Percentiles rank a stretch among this genome's conserved stretches.
These are phyloP conservation scores for Neurospora terricola DNA, from an alignment of 495 filamentous ascomycete species.

Conservation along the genomic window DNA sequence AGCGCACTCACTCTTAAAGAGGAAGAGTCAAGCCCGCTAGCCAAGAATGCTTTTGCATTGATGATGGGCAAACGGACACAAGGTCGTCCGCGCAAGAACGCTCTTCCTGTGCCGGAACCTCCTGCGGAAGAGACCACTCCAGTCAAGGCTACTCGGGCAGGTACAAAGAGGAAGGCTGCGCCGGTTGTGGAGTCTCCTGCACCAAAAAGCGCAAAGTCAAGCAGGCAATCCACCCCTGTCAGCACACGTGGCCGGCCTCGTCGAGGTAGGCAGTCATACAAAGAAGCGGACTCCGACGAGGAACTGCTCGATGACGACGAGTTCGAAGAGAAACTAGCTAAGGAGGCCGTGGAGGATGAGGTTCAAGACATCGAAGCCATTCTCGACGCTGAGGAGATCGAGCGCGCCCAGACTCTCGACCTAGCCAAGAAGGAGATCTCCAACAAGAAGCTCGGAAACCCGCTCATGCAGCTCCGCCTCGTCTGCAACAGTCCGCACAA, in stretches of 20 bases:
- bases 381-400: conserved; percentile 47
- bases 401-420: conserved; percentile 61
- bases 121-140: not conserved
- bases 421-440: conserved; percentile 74
- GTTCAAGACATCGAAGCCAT: conserved; percentile 36
- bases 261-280: conserved; percentile 34
- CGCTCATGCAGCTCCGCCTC: conserved; percentile 83
- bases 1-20: conserved; percentile 10
- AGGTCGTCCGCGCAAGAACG: conserved; percentile 10
- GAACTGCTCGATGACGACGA: conserved; percentile 66
- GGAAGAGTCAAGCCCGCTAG: conserved; percentile 4
- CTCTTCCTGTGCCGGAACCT: not conserved
- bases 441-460: conserved; percentile 92
- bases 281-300: conserved; percentile 49
- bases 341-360: conserved; percentile 43
- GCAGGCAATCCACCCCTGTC: conserved; percentile 58
- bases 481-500: conserved; percentile 92
- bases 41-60: conserved; percentile 34
- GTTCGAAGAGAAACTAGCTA: conserved; percentile 59
- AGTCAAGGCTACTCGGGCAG: conserved; percentile 15
- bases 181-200: conserved; percentile 5
- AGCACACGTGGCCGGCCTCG: conserved; percentile 34
- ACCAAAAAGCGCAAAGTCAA: conserved; percentile 64
- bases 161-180: conserved; percentile 33
- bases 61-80: conserved; percentile 36